Conservation (phyloP, 2,329 filamentous ascomycete genomes). For the Paecilomyces sp. region DNA sequence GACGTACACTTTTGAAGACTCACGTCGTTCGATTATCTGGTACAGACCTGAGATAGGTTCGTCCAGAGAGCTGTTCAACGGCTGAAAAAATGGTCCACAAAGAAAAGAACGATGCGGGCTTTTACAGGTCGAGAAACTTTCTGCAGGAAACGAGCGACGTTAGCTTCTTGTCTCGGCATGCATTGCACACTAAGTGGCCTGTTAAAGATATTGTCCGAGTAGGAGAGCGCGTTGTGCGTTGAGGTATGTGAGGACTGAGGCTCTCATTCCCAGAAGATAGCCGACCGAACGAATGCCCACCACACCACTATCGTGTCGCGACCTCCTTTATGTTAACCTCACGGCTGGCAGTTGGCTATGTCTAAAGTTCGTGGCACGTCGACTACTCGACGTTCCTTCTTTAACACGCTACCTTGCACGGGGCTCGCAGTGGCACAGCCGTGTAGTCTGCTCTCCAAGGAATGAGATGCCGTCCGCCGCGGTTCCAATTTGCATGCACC, state of each 20-base stretch:
- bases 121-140: slow-evolving; percentile 8
- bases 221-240: not conserved
- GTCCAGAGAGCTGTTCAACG: slow-evolving; percentile 14
- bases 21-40: slow-evolving; percentile 19
- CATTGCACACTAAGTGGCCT: not conserved
- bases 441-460: not conserved
- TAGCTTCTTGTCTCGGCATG: not conserved
- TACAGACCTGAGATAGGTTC: slow-evolving; percentile 15
- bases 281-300: not conserved
- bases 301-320: not conserved
- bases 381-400: not conserved
- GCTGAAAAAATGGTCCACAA: slow-evolving; percentile 16
- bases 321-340: not conserved
- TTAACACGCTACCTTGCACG: not conserved
- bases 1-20: slow-evolving; percentile 27
- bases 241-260: not conserved
- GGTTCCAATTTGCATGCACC: not conserved
- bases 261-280: not conserved
- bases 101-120: slow-evolving; percentile 12
- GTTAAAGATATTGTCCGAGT: not conserved
- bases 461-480: not conserved
- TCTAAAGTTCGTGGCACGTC: not conserved
- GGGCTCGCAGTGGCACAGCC: not conserved
- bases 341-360: not conserved
- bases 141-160: not conserved